Evolutionary conservation across 2,329 filamentous ascomycete genomes (phyloP), one percentile per base, ranked within the genome.

Genomic region (Phaeosphaeriaceae sp.): DNA sequence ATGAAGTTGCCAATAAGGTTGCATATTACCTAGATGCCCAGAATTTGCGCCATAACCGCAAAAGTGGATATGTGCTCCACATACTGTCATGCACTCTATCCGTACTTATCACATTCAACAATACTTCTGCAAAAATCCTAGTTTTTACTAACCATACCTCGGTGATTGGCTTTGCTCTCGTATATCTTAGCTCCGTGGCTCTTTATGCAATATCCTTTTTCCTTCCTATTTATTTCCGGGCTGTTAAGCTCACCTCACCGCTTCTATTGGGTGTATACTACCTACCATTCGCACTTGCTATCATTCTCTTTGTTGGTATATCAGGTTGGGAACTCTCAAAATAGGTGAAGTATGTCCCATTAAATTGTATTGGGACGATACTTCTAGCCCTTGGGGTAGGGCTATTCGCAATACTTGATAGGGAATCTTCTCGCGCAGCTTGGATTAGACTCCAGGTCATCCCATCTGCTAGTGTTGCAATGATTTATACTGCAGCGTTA

Each of bases 401-500:
- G 6, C 32, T 57, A 1, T 49, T 57, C 20, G 28, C 47, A 1
- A 15, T 52, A 2, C 42, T 66, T 5, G 42, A 56, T 18, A 11
- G 16, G 1, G 17, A 26, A 3, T 38, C 60, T 1, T 13, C 12
- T 4, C 57, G 38, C 4, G 59, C 15, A 2, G 33, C 7, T 1
- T 66, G 59, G 59, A 46, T 48, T 9, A 23, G 39, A 7, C 46
- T 48, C 33, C 53, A 61, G 28, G n/a, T 44, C 6, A 13, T 58
- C 6, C 26, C 34, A 9, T 39, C 15, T 2, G 15, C 61, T 1
- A 65, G 68, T 13, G 66, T 50, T 32, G 67, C 65, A 2, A 64
- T 77, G 3, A 48, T 81, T 6, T 58, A 70, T 0, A 76, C 77
- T 2, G 60, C 81, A 2, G 43, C 80, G 3, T 48, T 79, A 2